Conservation (phyloP, 2,329 filamentous ascomycete genomes). For the Dothistroma septosporum region DNA sequence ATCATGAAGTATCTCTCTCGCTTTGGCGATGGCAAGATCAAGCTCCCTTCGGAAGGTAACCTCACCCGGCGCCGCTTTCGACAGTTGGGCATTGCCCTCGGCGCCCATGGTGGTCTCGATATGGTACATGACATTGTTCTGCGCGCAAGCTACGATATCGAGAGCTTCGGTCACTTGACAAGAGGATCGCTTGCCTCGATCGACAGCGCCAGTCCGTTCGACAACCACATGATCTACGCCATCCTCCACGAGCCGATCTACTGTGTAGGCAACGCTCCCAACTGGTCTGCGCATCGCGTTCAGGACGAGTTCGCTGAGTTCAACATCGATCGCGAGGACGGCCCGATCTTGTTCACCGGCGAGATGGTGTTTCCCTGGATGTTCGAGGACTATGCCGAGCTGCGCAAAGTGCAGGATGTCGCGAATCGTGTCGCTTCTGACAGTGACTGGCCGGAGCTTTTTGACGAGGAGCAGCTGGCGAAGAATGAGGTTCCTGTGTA, state of each 20-base stretch:
- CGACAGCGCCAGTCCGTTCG: slow-evolving; percentile 65
- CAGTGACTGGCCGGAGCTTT: slow-evolving; percentile 69
- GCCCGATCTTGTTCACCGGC: slow-evolving; percentile 73
- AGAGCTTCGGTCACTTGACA: slow-evolving; percentile 71
- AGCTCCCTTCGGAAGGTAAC: slow-evolving; percentile 66
- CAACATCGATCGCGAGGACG: slow-evolving; percentile 40
- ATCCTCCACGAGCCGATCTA: slow-evolving; percentile 87
- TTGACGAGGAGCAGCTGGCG: slow-evolving; percentile 67
- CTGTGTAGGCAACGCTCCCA: slow-evolving; percentile 64
- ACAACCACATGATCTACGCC: slow-evolving; percentile 76
- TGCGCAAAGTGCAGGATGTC: slow-evolving; percentile 62
- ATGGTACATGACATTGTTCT: slow-evolving; percentile 69
- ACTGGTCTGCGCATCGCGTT: slow-evolving; percentile 71
- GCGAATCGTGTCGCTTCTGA: slow-evolving; percentile 67
- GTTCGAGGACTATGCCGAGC: slow-evolving; percentile 75
- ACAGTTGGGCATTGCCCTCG: slow-evolving; percentile 73
- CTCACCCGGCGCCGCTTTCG: slow-evolving; percentile 72
- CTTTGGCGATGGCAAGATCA: slow-evolving; percentile 54
- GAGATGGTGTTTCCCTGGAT: slow-evolving; percentile 90
- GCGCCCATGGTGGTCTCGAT: slow-evolving; percentile 73
- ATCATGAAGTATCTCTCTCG: slow-evolving; percentile 62
- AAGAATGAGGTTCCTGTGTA: slow-evolving; percentile 82
- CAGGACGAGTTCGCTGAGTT: slow-evolving; percentile 50
- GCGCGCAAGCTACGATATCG: slow-evolving; percentile 66
- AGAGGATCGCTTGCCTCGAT: slow-evolving; percentile 64